These are phyloP conservation scores for Kuraishia floccosa DNA, from an alignment of 805 yeast species.

Conservation along the genomic window DNA sequence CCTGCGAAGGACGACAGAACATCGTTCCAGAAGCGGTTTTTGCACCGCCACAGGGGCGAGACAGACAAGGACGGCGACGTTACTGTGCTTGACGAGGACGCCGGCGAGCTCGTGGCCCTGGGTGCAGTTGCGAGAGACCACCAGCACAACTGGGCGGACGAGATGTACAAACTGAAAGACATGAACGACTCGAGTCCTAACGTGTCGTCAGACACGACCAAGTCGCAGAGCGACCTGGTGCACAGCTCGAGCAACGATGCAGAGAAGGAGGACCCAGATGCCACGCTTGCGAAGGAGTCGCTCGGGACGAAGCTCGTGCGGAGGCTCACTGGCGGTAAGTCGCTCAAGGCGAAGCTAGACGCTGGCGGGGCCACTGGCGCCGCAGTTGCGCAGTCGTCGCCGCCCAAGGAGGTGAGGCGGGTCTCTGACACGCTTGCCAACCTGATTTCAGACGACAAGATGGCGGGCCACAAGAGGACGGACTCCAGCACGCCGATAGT, in stretches of 20 bases:
- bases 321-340: slow-evolving; percentile 31
- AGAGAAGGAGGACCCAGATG: no score
- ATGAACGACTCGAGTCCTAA: slow-evolving; percentile 13
- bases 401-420: slow-evolving; percentile 4
- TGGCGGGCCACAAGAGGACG: slow-evolving; percentile 5
- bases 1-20: slow-evolving; percentile 90
- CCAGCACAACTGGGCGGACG: slow-evolving; percentile 60
- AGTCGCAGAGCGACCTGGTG: slow-evolving; percentile 13
- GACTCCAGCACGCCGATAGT: slow-evolving; percentile 8
- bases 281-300: no score
- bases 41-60: neutral
- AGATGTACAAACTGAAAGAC: slow-evolving; percentile 40
- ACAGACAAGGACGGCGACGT: slow-evolving; percentile 14
- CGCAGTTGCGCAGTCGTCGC: slow-evolving; percentile 4
- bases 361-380: neutral
- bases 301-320: slow-evolving; percentile 31
- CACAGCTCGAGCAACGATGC: slow-evolving; percentile 21
- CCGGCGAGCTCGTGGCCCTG: slow-evolving; percentile 52
- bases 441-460: neutral
- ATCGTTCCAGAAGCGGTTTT: slow-evolving; percentile 49
- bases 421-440: slow-evolving; percentile 4
- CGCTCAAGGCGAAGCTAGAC: slow-evolving; percentile 10
- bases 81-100: slow-evolving; percentile 33
- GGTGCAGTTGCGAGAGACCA: slow-evolving; percentile 82
- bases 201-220: slow-evolving; percentile 7